phyloP scores from a whole-genome alignment of 2,329 filamentous ascomycete species.

The Pseudogymnoascus destructans region DNA sequence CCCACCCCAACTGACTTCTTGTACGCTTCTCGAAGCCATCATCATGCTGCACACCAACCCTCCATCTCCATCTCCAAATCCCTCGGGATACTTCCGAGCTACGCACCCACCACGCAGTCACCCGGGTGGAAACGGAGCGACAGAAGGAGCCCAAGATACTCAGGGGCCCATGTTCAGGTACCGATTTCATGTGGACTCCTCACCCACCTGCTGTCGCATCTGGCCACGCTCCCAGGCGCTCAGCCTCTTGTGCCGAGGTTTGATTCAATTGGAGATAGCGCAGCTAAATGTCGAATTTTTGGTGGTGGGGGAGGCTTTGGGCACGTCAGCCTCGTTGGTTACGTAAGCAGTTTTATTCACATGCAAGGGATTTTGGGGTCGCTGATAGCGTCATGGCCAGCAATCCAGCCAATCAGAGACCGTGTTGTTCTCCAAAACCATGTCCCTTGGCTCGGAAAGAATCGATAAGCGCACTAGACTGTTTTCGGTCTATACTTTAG shows the following conservation, averaged over 20 bases:
- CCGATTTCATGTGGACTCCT: background rate
- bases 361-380: background rate
- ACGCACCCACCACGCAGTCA: background rate
- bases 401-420: background rate
- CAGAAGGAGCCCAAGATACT: background rate
- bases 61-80: background rate
- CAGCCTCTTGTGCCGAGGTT: background rate
- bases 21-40: background rate
- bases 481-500: background rate
- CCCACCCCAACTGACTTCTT: background rate
- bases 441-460: slow-evolving; percentile 3
- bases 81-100: background rate
- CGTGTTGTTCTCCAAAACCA: background rate
- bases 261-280: background rate
- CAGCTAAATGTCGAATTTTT: background rate
- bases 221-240: background rate
- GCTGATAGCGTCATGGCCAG: background rate
- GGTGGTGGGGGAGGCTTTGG: background rate
- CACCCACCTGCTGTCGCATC: background rate
- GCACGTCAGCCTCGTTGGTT: slow-evolving; percentile 6
- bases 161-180: background rate
- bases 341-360: background rate
- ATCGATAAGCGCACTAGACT: background rate
- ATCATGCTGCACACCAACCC: background rate
- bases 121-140: background rate